Evolutionary conservation across 768 basidiomycete genomes (phyloP).

Genomic region (Rhizopogon vulgaris): DNA sequence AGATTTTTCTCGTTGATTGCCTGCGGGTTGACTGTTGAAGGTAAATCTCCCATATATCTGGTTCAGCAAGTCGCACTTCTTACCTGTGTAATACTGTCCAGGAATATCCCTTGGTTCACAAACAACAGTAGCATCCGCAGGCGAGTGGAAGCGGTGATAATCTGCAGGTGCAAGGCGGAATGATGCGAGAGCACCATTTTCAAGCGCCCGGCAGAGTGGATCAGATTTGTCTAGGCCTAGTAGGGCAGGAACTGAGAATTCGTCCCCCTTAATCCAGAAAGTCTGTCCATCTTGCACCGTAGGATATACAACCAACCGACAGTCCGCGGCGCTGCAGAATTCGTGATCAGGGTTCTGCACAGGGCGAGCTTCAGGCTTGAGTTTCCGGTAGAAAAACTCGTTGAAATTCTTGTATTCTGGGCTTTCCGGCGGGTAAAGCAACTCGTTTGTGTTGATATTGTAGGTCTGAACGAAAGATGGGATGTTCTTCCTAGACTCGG

Average conservation of each 20-base stretch:
- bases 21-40: conserved; percentile 60
- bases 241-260: conserved; percentile 62
- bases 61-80: neutral
- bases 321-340: conserved; percentile 68
- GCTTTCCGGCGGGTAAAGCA: conserved; percentile 53
- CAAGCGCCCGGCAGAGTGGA: conserved; percentile 35
- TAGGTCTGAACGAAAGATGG: conserved; percentile 54
- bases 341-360: conserved; percentile 44
- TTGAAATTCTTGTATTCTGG: conserved; percentile 65
- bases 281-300: conserved; percentile 51
- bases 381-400: conserved; percentile 64
- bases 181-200: conserved; percentile 50
- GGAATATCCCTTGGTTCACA: conserved; percentile 39
- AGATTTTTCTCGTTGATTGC: conserved; percentile 63
- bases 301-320: conserved; percentile 63
- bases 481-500: conserved; percentile 45
- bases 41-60: too few relatives aligned
- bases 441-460: conserved; percentile 48
- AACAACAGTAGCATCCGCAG: conserved; percentile 47
- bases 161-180: conserved; percentile 77
- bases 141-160: conserved; percentile 77
- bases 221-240: conserved; percentile 41
- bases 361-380: conserved; percentile 55
- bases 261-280: conserved; percentile 74
- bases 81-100: conserved; percentile 60